Conservation (phyloP, 371 early-diverging fungal genomes). For the Umbelopsis sp. region DNA sequence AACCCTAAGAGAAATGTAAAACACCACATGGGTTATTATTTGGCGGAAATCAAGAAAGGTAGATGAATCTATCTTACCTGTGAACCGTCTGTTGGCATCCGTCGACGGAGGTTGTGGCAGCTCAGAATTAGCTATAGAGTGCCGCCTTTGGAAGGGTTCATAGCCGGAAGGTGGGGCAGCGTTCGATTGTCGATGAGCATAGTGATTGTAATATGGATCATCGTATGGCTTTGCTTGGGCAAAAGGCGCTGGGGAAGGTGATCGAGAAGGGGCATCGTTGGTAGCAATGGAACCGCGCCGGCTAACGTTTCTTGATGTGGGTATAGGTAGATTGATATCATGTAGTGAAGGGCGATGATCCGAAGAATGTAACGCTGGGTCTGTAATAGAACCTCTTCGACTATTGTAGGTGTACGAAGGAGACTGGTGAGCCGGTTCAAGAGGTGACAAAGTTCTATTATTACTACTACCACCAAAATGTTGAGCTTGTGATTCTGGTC, state of each 20-base stretch:
- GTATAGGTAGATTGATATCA: constrained; percentile 24
- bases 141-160: constrained; percentile 56
- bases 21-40: no score
- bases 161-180: constrained; percentile 28
- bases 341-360: constrained; percentile 32
- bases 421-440: constrained; percentile 40
- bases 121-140: constrained; percentile 60
- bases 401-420: constrained; percentile 26
- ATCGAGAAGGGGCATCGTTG: constrained; percentile 44
- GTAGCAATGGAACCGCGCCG: constrained; percentile 48
- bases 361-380: constrained; percentile 28
- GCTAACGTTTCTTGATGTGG: constrained; percentile 32
- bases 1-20: constrained; percentile 27
- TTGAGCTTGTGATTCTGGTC: constrained; percentile 12
- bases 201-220: constrained; percentile 18
- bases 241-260: constrained; percentile 35
- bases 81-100: constrained; percentile 22
- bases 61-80: constrained; percentile 21
- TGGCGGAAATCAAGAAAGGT: no score
- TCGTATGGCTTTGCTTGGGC: constrained; percentile 1
- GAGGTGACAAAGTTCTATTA: constrained; percentile 28
- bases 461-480: constrained; percentile 1
- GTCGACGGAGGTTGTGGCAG: constrained; percentile 23
- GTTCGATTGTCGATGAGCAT: constrained; percentile 24
- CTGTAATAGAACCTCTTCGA: constrained; percentile 46